Conservation (phyloP, 345 rosid genomes). For the Eucalyptus rudis region DNA sequence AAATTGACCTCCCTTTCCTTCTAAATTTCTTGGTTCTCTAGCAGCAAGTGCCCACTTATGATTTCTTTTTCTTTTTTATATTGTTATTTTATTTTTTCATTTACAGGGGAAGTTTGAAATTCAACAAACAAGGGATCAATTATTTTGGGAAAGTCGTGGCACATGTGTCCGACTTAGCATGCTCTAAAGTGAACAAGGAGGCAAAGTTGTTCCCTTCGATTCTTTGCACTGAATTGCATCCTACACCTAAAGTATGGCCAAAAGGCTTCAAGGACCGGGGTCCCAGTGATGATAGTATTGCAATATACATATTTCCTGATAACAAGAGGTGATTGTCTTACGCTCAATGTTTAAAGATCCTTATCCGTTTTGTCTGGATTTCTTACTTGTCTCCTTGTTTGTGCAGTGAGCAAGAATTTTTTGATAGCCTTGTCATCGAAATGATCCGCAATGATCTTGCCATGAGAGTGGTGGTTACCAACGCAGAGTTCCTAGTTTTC, state of each 20-base stretch:
- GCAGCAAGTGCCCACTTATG: neutral
- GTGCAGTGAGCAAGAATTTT: conserved; percentile 27
- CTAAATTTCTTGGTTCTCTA: neutral
- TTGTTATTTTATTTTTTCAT: neutral
- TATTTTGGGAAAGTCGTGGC: conserved; percentile 24
- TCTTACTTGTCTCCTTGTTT: neutral
- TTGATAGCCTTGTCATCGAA: conserved; percentile 23
- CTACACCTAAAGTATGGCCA: conserved; percentile 48
- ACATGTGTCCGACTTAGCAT: conserved; percentile 56
- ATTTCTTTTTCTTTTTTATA: neutral
- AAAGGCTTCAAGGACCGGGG: conserved; percentile 28
- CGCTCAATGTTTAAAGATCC: neutral
- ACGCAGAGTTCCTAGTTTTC: conserved; percentile 60
- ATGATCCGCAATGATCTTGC: conserved; percentile 40
- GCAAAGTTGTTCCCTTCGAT: conserved; percentile 24
- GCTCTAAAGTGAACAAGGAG: conserved; percentile 25
- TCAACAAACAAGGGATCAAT: neutral
- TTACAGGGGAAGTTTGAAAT: conserved; percentile 41
- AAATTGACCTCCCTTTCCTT: neutral
- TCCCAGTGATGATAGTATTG: conserved; percentile 40
- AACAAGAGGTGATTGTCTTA: conserved; percentile 19
- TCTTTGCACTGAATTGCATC: conserved; percentile 39
- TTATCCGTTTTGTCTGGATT: neutral
- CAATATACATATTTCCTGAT: conserved; percentile 53
- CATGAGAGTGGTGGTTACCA: conserved; percentile 31